Conservation (phyloP, 352 stramenopile species). For the Globisporangium apiculatum region DNA sequence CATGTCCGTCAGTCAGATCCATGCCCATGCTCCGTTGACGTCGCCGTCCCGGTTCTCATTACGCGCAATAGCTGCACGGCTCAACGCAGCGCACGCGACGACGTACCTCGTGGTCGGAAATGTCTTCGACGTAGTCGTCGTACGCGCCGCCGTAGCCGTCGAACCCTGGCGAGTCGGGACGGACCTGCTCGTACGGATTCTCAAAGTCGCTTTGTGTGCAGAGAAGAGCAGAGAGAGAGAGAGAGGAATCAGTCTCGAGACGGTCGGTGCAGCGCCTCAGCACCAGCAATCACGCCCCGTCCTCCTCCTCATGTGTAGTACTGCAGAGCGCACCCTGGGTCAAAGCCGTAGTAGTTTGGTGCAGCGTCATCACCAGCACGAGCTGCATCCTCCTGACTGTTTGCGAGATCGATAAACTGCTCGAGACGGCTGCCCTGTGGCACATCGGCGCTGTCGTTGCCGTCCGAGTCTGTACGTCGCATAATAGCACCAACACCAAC, state of each 20-base stretch:
- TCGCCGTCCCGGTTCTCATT: too few species aligned
- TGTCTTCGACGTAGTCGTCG: slow-evolving; percentile 45
- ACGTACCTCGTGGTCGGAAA: slow-evolving; percentile 58
- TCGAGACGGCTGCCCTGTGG: slow-evolving; percentile 7
- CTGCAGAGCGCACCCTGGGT: slow-evolving; percentile 1
- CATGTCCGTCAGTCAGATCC: not conserved
- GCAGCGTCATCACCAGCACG: not conserved
- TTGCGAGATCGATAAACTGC: slow-evolving; percentile 30
- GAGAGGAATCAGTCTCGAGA: not conserved
- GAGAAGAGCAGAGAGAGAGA: not conserved
- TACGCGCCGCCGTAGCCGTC: slow-evolving; percentile 13
- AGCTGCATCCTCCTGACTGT: slow-evolving; percentile 18
- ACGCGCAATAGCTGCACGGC: too few species aligned
- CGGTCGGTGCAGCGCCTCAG: not conserved
- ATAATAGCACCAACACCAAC: not conserved
- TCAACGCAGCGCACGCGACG: too few species aligned
- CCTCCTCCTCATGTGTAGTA: too few species aligned
- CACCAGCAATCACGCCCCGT: not conserved
- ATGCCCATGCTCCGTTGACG: too few species aligned
- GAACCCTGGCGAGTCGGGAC: slow-evolving; percentile 10
- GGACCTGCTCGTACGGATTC: slow-evolving; percentile 31
- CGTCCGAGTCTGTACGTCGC: slow-evolving; percentile 3
- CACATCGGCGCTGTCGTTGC: slow-evolving; percentile 1
- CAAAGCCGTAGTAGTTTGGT: slow-evolving; percentile 14
- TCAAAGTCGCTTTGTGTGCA: slow-evolving; percentile 22